Conservation (phyloP, 1,284 basidiomycete species). For the Lentinus polychrous region DNA sequence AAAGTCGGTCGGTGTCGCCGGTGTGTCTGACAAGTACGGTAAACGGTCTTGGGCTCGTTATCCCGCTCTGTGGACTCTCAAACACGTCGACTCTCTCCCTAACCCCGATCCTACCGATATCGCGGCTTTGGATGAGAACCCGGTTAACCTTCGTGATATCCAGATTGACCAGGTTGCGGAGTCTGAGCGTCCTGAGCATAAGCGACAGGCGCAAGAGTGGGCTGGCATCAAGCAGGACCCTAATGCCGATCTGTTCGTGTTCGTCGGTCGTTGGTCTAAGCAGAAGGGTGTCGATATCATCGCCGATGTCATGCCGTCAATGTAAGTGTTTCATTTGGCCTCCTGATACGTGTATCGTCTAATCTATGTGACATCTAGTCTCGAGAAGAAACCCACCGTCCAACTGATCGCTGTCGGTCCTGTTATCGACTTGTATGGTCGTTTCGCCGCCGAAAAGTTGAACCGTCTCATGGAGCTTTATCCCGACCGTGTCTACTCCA, state of each 20-base stretch:
- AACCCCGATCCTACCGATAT: constrained; percentile 93
- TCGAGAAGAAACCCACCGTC: constrained; percentile 81
- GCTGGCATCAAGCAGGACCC: constrained; percentile 87
- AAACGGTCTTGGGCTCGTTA: constrained; percentile 94
- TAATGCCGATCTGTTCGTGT: constrained; percentile 84
- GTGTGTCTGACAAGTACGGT: constrained; percentile 94
- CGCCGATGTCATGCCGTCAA: constrained; percentile 84
- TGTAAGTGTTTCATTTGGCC: constrained; percentile 42
- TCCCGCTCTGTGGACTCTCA: constrained; percentile 89
- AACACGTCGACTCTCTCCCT: constrained; percentile 89
- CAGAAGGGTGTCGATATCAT: constrained; percentile 95
- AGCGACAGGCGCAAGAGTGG: constrained; percentile 92
- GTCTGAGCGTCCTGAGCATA: constrained; percentile 79
- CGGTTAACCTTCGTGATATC: constrained; percentile 66
- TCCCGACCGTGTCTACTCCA: constrained; percentile 87
- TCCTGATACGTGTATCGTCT: constrained; percentile 10
- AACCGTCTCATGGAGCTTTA: constrained; percentile 90
- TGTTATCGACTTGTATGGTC: constrained; percentile 89
- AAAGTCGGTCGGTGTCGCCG: constrained; percentile 87
- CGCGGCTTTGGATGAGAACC: constrained; percentile 79
- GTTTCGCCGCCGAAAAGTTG: constrained; percentile 90
- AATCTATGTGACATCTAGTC: constrained; percentile 31
- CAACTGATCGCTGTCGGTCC: constrained; percentile 87
- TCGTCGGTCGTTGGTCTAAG: constrained; percentile 95
- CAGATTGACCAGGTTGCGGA: constrained; percentile 79